Evolutionary conservation across 192 early-diverging fungal genomes (phyloP).

Genomic region (Diversispora eburnea): DNA sequence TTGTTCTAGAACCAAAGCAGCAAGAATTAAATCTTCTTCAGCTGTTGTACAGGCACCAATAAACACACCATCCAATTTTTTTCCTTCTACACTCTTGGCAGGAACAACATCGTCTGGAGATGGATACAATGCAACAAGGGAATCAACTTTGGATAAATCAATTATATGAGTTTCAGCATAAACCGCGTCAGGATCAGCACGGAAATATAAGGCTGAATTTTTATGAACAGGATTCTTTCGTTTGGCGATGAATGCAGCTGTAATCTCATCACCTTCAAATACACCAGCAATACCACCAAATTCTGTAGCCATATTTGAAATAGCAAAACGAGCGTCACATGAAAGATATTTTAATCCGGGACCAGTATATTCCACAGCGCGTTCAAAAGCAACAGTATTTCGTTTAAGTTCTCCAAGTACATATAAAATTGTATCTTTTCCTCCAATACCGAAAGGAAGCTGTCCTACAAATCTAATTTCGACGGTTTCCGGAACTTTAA

Average conservation of each 20-base stretch:
- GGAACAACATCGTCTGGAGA: slow-evolving; percentile 74
- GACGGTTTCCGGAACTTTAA: slow-evolving; percentile 78
- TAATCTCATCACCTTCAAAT: slow-evolving; percentile 72
- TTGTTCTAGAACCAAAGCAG: slow-evolving; percentile 68
- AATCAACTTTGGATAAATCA: slow-evolving; percentile 66
- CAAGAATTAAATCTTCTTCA: slow-evolving; percentile 78
- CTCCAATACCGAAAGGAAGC: slow-evolving; percentile 76
- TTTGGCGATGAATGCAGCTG: slow-evolving; percentile 67
- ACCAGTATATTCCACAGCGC: slow-evolving; percentile 76
- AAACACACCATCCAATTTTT: slow-evolving; percentile 75
- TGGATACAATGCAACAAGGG: slow-evolving; percentile 67
- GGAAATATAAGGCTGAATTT: slow-evolving; percentile 68
- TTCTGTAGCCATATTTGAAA: slow-evolving; percentile 82
- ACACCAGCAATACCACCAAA: slow-evolving; percentile 85
- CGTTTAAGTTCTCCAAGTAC: slow-evolving; percentile 79
- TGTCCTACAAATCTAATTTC: slow-evolving; percentile 70
- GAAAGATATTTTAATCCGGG: slow-evolving; percentile 74
- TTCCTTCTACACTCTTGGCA: slow-evolving; percentile 53
- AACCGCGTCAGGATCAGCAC: slow-evolving; percentile 66
- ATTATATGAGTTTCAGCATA: slow-evolving; percentile 79
- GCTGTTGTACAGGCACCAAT: slow-evolving; percentile 82
- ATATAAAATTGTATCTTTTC: slow-evolving; percentile 78
- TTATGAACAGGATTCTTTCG: slow-evolving; percentile 69
- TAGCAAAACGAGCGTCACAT: slow-evolving; percentile 78
- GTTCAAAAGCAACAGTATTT: slow-evolving; percentile 78